These are phyloP conservation scores for Ophiostoma novo-ulmi DNA, from an alignment of 2,329 filamentous ascomycete species.

Conservation along the genomic window DNA sequence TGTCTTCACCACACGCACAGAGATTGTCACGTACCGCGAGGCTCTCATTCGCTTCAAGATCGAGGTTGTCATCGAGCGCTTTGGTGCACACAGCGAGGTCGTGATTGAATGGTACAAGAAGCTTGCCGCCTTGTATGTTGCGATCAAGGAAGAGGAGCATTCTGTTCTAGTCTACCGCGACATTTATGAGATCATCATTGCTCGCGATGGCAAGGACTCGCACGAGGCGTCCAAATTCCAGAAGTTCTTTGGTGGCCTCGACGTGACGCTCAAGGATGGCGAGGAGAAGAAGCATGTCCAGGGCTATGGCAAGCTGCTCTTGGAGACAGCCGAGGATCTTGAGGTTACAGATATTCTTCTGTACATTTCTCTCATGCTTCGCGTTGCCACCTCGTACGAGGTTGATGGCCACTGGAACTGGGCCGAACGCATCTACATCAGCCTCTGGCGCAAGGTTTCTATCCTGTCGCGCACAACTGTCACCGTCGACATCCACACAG, in stretches of 20 bases:
- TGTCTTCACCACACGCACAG: conserved; percentile 35
- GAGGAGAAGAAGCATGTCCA: conserved; percentile 30
- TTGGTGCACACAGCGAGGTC: conserved; percentile 35
- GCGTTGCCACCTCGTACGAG: conserved; percentile 36
- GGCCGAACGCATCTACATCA: conserved; percentile 39
- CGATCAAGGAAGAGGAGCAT: conserved; percentile 35
- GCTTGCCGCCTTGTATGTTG: conserved; percentile 37
- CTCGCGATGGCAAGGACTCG: conserved; percentile 35
- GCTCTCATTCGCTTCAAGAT: conserved; percentile 39
- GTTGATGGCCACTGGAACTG: conserved; percentile 33
- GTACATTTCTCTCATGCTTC: conserved; percentile 35
- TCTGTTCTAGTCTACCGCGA: conserved; percentile 35
- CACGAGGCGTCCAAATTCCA: conserved; percentile 32
- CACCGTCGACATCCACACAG: conserved; percentile 35
- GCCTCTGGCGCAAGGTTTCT: conserved; percentile 39
- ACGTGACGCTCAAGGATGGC: conserved; percentile 33
- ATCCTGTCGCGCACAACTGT: conserved; percentile 32
- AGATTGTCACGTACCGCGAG: conserved; percentile 37
- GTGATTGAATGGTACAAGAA: conserved; percentile 37
- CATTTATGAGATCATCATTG: conserved; percentile 35
- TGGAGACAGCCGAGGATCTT: conserved; percentile 36
- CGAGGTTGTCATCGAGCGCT: conserved; percentile 35
- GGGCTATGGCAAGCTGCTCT: conserved; percentile 35
- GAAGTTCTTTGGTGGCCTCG: conserved; percentile 34
- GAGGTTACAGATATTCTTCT: conserved; percentile 34